Evolutionary conservation across 2,329 filamentous ascomycete genomes (phyloP), one percentile per base, ranked within the genome.

Genomic region (Alternaria sp.): DNA sequence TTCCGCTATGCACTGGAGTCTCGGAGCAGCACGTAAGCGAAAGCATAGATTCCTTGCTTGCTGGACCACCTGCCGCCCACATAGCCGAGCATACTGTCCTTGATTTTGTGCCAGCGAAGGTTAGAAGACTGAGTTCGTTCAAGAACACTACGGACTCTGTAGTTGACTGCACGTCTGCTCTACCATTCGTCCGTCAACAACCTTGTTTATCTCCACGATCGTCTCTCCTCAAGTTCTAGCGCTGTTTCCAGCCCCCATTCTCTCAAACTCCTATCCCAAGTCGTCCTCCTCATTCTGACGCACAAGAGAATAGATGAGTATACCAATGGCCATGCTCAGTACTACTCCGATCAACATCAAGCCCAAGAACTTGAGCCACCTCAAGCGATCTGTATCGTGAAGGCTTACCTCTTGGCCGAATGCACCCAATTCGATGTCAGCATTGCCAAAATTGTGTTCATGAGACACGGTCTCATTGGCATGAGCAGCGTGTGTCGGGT

Each of bases 261-360:
- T 28, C 5, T 16, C 2, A 20, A 4, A 9, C 0, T n/a, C 14
- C 7, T 12, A 22, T 20, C 2, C 9, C 46, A 11, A 22, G 3
- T 2, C 3, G 1, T 36, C 12, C 12, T 22, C 30, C 14, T 36
- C 46, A 20, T 14, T 8, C 7, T 20, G 46, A 3, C 18, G 30
- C 18, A 24, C 30, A 34, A 22, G 18, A 32, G 18, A 34, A 32
- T 48, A 34, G 12, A 48, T 48, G 20, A 53, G 11, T 16, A 34
- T 32, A 14, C 55, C 55, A 12, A 57, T 39, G 2, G 20, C 28
- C 14, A 44, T 9, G 39, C 55, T 53, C 22, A 57, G 34, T 11
- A 38, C 7, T 7, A 36, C 30, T 2, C 48, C 55, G 18, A 42
- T 26, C 41, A 32, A 7, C 5, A 57, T 22, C 41, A 54, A 4